Percentiles rank a stretch among this genome's conserved stretches.
Conservation (phyloP, 768 basidiomycete genomes). For the Russula sp. region DNA sequence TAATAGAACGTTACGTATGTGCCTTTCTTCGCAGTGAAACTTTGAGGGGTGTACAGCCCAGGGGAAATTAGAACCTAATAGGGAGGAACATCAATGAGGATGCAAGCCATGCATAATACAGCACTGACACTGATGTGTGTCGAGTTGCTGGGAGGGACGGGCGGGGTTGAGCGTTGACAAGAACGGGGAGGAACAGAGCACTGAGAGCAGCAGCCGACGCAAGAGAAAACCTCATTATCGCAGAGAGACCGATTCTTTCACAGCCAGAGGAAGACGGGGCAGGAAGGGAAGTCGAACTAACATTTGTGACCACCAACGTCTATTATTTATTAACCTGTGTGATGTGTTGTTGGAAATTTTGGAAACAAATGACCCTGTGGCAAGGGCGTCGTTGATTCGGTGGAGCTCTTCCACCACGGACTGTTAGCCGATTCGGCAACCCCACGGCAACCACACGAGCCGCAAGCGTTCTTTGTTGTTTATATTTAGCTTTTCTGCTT, state of each 20-base stretch:
- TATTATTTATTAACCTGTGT: constrained; percentile 3
- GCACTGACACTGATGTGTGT: background rate
- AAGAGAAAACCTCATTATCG: constrained; percentile 38
- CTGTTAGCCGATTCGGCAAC: no score
- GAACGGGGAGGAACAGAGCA: constrained; percentile 35
- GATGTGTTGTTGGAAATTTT: no score
- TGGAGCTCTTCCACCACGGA: no score
- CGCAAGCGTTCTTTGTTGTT: no score
- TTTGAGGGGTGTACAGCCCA: constrained; percentile 44
- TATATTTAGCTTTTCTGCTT: no score
- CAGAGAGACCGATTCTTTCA: background rate
- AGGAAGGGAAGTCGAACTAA: background rate
- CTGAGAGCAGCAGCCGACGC: constrained; percentile 32
- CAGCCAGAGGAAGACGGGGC: background rate
- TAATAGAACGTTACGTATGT: constrained; percentile 53
- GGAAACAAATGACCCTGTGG: no score
- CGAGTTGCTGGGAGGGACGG: no score
- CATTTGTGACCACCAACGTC: background rate
- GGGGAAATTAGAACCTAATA: constrained; percentile 46
- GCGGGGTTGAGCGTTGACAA: constrained; percentile 38
- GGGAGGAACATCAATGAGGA: background rate
- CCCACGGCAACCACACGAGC: no score
- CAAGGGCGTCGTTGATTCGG: no score
- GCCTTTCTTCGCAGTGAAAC: constrained; percentile 49
- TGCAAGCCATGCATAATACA: background rate